Conservation (phyloP, 2,329 filamentous ascomycete genomes). For the Ascochyta pisi region DNA sequence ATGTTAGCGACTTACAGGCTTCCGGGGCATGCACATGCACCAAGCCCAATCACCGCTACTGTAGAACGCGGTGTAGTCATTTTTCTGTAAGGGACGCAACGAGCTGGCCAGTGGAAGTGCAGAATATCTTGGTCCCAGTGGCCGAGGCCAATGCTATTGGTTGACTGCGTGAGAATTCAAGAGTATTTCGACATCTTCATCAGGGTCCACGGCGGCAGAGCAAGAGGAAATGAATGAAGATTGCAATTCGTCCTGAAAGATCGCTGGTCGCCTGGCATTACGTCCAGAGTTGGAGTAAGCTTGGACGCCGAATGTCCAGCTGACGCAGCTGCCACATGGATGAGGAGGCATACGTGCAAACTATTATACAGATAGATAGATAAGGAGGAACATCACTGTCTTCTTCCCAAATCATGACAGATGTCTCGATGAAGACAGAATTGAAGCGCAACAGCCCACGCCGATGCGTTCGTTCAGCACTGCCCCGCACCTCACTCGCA, state of each 20-base stretch:
- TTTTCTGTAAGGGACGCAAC: no score
- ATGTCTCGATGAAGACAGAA: not conserved
- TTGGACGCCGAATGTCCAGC: not conserved
- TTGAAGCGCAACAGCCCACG: not conserved
- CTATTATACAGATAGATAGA: not conserved
- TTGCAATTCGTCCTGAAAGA: not conserved
- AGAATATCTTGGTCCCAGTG: not conserved
- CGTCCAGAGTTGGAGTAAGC: not conserved
- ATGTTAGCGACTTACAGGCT: not conserved
- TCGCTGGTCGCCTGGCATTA: not conserved
- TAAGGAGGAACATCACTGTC: no score
- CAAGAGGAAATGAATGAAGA: not conserved
- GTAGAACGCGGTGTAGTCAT: not conserved
- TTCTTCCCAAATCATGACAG: not conserved
- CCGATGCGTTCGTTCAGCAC: not conserved
- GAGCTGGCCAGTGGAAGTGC: not conserved
- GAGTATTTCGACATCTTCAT: not conserved
- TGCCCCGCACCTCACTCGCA: not conserved
- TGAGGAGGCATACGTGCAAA: not conserved
- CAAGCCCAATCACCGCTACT: constrained; percentile 6
- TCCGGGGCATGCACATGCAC: not conserved
- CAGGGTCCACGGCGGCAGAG: not conserved
- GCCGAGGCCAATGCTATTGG: not conserved
- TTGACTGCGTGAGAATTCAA: no score
- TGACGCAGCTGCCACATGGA: not conserved